Percentiles rank a stretch among this genome's conserved stretches.
phyloP scores from a whole-genome alignment of 1,284 basidiomycete species.

The Papiliotrema fonsecae region DNA sequence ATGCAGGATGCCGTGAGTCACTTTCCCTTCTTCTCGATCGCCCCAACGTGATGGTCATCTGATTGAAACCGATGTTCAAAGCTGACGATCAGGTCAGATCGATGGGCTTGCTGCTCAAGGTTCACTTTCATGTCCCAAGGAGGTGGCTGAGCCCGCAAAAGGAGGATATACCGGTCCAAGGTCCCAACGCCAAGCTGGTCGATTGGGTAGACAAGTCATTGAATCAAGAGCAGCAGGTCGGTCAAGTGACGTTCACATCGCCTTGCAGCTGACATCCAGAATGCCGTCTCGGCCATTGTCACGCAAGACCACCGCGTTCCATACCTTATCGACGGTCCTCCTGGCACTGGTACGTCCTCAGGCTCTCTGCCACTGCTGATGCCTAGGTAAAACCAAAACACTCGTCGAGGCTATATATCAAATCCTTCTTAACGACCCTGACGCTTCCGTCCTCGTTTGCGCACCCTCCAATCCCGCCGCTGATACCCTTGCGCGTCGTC shows the following conservation, averaged over 20 bases:
- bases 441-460: conserved; percentile 39
- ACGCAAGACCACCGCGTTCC: conserved; percentile 12
- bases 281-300: conserved; percentile 17
- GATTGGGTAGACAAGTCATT: conserved; percentile 32
- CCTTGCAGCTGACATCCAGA: neutral
- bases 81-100: too few species aligned
- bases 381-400: conserved; percentile 45
- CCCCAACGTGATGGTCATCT: too few species aligned
- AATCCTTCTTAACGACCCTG: conserved; percentile 28
- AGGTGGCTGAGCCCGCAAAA: too few species aligned
- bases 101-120: too few species aligned
- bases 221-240: conserved; percentile 38
- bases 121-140: too few species aligned
- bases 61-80: too few species aligned
- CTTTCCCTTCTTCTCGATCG: neutral
- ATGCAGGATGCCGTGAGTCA: conserved; percentile 36
- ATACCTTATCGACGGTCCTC: conserved; percentile 30
- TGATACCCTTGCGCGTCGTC: conserved; percentile 46
- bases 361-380: neutral
- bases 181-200: neutral
- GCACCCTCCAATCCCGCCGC: conserved; percentile 47
- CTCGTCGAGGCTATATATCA: conserved; percentile 43
- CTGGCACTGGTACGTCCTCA: conserved; percentile 19
- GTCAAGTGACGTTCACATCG: neutral
- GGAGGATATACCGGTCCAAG: neutral